Conservation (phyloP, 345 rosid genomes). For the Lumnitzera racemosa region DNA sequence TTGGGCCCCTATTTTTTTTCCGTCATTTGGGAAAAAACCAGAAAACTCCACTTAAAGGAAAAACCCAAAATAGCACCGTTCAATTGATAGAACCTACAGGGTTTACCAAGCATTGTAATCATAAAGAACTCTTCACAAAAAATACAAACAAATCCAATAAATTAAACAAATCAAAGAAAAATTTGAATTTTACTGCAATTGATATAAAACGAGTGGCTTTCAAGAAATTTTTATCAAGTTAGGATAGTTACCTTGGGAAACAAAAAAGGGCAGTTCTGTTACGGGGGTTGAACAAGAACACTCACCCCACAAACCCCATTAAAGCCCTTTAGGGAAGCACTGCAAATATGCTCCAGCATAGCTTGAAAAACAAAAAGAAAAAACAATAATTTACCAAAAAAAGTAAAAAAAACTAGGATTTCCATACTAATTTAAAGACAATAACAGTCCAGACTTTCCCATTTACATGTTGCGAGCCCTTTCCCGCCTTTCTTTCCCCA, state of each 20-base stretch:
- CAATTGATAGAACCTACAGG: no score
- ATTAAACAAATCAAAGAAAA: no score
- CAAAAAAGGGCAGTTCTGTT: conserved; percentile 77
- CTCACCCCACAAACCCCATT: conserved; percentile 71
- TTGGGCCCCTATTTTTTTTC: no score
- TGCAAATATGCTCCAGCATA: conserved; percentile 89
- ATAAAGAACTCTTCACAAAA: no score
- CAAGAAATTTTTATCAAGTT: not conserved
- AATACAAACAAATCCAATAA: no score
- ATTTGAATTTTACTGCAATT: no score
- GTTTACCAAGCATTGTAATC: no score
- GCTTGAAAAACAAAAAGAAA: conserved; percentile 20
- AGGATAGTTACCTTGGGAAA: conserved; percentile 49
- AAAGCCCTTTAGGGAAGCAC: conserved; percentile 79
- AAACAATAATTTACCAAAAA: not conserved
- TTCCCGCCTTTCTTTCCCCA: conserved; percentile 88
- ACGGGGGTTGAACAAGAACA: conserved; percentile 71
- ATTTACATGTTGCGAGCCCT: conserved; percentile 88
- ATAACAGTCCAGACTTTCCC: conserved; percentile 52
- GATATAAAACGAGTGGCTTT: no score
- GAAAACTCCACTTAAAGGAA: no score
- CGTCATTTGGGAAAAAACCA: no score
- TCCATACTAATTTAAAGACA: not conserved
- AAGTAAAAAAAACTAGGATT: not conserved
- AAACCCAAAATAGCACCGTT: no score